These are phyloP conservation scores for Geranium incanum DNA, from an alignment of 441 rosid species.

Conservation along the genomic window DNA sequence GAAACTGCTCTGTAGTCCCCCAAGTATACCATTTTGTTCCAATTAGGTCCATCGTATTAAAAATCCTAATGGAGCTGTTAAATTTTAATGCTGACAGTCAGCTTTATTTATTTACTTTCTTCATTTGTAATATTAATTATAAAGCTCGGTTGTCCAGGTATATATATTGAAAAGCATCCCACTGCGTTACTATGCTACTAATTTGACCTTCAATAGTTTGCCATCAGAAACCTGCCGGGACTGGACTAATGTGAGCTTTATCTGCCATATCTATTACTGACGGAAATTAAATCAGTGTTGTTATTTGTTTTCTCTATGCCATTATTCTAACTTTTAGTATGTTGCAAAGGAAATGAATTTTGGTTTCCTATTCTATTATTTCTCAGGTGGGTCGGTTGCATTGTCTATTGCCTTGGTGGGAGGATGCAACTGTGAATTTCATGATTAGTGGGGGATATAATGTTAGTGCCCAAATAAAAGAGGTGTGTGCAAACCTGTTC, in stretches of 20 bases:
- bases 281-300: not conserved
- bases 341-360: not conserved
- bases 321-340: not conserved
- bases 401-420: constrained; percentile 73
- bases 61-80: too few species aligned
- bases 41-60: too few species aligned
- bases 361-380: constrained; percentile 9
- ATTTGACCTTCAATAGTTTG: constrained; percentile 39
- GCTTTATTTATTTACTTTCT: not conserved
- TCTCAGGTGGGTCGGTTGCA: constrained; percentile 51
- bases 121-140: not conserved
- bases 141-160: constrained; percentile 31
- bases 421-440: constrained; percentile 52
- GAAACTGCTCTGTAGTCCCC: not conserved
- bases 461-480: constrained; percentile 44
- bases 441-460: constrained; percentile 67
- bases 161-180: constrained; percentile 47
- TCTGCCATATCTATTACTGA: constrained; percentile 7
- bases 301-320: not conserved
- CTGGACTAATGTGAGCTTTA: constrained; percentile 51
- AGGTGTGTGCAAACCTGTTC: constrained; percentile 23
- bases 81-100: not conserved
- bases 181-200: constrained; percentile 49
- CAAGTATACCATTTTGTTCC: too few species aligned
- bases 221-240: constrained; percentile 42